These are phyloP conservation scores for Hymenoscyphus scutula DNA, from an alignment of 2,329 filamentous ascomycete genomes.

Conservation along the genomic window DNA sequence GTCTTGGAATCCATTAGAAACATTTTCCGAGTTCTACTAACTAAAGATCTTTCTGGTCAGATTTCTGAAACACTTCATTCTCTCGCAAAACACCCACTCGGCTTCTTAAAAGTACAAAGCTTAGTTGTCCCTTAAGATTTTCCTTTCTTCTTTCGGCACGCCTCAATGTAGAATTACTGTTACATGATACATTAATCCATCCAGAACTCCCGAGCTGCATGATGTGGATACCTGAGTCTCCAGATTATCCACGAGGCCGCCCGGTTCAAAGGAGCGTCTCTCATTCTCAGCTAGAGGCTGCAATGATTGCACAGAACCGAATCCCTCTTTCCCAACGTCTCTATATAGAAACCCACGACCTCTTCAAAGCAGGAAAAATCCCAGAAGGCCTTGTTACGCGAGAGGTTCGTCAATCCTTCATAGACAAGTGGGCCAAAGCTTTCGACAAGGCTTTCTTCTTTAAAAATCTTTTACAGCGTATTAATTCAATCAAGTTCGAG, in stretches of 20 bases:
- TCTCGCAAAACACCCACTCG: background rate
- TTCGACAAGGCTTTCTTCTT: background rate
- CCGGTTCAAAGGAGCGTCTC: background rate
- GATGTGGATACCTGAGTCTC: background rate
- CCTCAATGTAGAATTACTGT: background rate
- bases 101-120: no score
- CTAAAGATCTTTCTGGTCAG: no score
- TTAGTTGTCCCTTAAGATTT: background rate
- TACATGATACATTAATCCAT: background rate
- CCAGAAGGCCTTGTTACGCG: background rate
- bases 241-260: background rate
- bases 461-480: background rate
- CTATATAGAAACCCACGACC: background rate
- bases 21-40: no score
- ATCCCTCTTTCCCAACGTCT: background rate
- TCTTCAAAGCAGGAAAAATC: background rate
- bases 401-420: background rate
- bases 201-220: background rate
- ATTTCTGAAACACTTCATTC: background rate
- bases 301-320: background rate
- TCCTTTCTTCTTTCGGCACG: background rate
- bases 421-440: background rate
- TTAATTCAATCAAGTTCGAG: background rate
- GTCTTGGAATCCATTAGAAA: no score
- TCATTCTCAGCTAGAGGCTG: background rate